These are phyloP conservation scores for Corniculantispora saksenae DNA, from an alignment of 2,329 filamentous ascomycete species.

Conservation along the genomic window DNA sequence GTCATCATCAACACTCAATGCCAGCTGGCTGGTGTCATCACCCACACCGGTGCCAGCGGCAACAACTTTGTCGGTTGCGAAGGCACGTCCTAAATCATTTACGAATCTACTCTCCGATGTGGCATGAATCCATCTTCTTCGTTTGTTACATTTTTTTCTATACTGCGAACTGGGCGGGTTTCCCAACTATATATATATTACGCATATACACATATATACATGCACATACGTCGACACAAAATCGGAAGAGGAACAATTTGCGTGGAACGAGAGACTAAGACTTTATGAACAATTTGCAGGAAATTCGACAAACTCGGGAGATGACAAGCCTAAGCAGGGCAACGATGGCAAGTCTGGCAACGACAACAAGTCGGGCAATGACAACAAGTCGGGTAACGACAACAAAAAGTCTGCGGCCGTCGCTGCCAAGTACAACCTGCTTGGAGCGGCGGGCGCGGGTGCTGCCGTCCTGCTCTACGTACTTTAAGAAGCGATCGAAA, in stretches of 20 bases:
- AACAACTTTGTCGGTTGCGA: slow-evolving; percentile 62
- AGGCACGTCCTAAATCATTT: slow-evolving; percentile 29
- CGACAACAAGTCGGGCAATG: slow-evolving; percentile 6
- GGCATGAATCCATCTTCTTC: slow-evolving; percentile 1
- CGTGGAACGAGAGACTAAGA: slow-evolving; percentile 17
- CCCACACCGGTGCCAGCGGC: slow-evolving; percentile 63
- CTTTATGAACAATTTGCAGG: slow-evolving; percentile 16
- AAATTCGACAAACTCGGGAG: slow-evolving; percentile 1
- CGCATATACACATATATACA: not conserved
- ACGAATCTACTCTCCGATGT: not conserved
- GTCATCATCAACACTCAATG: slow-evolving; percentile 60
- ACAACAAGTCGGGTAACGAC: slow-evolving; percentile 1
- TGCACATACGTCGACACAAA: slow-evolving; percentile 5
- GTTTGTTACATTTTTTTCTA: slow-evolving; percentile 12
- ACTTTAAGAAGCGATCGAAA: slow-evolving; percentile 16
- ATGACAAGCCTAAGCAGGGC: slow-evolving; percentile 2
- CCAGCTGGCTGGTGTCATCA: slow-evolving; percentile 60
- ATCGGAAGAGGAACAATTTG: not conserved
- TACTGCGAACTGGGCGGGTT: slow-evolving; percentile 5
- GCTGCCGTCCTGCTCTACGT: slow-evolving; percentile 11
- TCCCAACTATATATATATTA: slow-evolving; percentile 7
- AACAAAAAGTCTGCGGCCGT: not conserved
- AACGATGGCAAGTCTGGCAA: slow-evolving; percentile 8
- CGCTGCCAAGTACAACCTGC: slow-evolving; percentile 1
- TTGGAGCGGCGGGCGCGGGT: slow-evolving; percentile 10